Percentiles rank a stretch among this genome's conserved stretches.
Evolutionary conservation across 192 early-diverging fungal genomes (phyloP).

Genomic region (Dimargaris cristalligena): DNA sequence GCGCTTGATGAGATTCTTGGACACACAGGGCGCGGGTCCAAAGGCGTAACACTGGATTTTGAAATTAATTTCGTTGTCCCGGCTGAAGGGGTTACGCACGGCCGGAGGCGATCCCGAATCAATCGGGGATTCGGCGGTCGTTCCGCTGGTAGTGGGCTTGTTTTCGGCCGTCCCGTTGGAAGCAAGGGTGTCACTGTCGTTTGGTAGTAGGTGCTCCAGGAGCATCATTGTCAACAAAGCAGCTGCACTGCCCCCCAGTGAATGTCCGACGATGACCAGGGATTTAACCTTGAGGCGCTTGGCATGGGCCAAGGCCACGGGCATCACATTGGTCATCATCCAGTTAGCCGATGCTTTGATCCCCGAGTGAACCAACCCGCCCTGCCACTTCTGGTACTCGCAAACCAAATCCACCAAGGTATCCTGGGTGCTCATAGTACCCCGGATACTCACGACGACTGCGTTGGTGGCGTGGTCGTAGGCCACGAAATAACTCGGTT

Average conservation of each 20-base stretch:
- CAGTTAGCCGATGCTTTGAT: slow-evolving; percentile 60
- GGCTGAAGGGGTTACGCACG: slow-evolving; percentile 13
- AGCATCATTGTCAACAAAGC: slow-evolving; percentile 58
- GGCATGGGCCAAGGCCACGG: slow-evolving; percentile 40
- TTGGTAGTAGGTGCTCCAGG: slow-evolving; percentile 28
- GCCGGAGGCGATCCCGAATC: slow-evolving; percentile 17
- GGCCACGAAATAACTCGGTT: slow-evolving; percentile 53
- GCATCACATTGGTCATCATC: slow-evolving; percentile 47
- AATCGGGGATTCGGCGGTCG: slow-evolving; percentile 10
- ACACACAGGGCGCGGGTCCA: slow-evolving; percentile 39
- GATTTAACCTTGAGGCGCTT: slow-evolving; percentile 25
- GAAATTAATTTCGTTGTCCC: slow-evolving; percentile 18
- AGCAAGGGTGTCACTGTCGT: slow-evolving; percentile 8
- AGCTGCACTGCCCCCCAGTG: slow-evolving; percentile 51
- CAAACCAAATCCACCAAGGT: slow-evolving; percentile 58
- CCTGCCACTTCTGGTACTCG: slow-evolving; percentile 61
- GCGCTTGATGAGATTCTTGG: slow-evolving; percentile 29
- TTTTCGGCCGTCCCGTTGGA: background rate
- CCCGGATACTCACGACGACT: slow-evolving; percentile 47
- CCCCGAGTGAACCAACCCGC: slow-evolving; percentile 57
- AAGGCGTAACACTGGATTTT: slow-evolving; percentile 29
- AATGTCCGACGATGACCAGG: slow-evolving; percentile 57
- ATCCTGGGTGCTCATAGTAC: slow-evolving; percentile 58
- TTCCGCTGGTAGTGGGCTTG: background rate
- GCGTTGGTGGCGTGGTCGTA: slow-evolving; percentile 41